These are phyloP conservation scores for Veloboletus limbatus DNA, from an alignment of 1,284 basidiomycete species.

Conservation along the genomic window DNA sequence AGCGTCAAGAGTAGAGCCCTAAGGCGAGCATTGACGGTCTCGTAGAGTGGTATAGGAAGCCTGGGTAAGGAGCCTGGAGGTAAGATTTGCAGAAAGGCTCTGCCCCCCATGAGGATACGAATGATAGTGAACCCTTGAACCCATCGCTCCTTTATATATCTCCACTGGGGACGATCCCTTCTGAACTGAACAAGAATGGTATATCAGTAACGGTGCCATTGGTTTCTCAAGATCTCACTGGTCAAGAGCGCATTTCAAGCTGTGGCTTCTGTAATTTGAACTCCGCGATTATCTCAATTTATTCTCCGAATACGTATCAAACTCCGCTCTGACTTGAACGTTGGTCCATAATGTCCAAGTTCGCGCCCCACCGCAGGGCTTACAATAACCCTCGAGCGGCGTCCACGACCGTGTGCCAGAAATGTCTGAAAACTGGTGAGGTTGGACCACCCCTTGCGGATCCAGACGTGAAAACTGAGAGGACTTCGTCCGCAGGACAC, in stretches of 20 bases:
- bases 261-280: too few relatives aligned
- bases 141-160: slow-evolving; percentile 7
- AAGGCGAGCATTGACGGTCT: slow-evolving; percentile 45
- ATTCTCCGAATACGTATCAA: background rate
- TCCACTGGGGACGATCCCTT: slow-evolving; percentile 6
- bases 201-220: too few relatives aligned
- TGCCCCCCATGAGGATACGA: slow-evolving; percentile 57
- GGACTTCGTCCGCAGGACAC: slow-evolving; percentile 51
- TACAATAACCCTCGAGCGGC: slow-evolving; percentile 59
- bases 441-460: slow-evolving; percentile 9
- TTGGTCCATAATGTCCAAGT: slow-evolving; percentile 57
- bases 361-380: slow-evolving; percentile 66
- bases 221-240: too few relatives aligned
- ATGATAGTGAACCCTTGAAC: background rate
- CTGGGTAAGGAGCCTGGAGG: slow-evolving; percentile 52
- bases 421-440: slow-evolving; percentile 65
- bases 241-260: too few relatives aligned
- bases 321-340: slow-evolving; percentile 1
- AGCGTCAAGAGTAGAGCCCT: slow-evolving; percentile 40
- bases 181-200: slow-evolving; percentile 13
- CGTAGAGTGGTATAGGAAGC: slow-evolving; percentile 52
- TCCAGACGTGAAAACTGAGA: background rate
- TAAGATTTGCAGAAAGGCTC: slow-evolving; percentile 52
- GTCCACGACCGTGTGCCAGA: slow-evolving; percentile 71
- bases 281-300: too few relatives aligned